Base-by-base conservation (phyloP, 2,329 filamentous ascomycete species). In the Ascochyta viciae-villosae region DNA sequence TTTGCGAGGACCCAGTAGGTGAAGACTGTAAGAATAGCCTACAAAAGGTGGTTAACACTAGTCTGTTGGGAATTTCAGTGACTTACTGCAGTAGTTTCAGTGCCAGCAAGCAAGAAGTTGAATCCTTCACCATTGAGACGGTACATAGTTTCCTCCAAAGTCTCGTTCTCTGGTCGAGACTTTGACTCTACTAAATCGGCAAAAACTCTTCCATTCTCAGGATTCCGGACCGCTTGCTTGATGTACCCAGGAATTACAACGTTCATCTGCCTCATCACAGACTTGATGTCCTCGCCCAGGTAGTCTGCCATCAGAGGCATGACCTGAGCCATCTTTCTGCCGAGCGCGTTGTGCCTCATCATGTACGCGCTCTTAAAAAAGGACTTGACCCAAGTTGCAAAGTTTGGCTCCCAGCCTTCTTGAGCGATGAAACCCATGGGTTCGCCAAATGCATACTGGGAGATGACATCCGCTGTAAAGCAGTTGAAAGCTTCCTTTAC, bases 1-100 rank as follows among this genome's bases (percentile, higher is more conserved):
- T 68, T 72, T 38, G 65, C 68, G 13, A 73, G 72, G 2, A 80
- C 58, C 66, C 71, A 67, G 59, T 72, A 75, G 6, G 70, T 62
- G 46, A 69, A 67, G 15, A 70, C 64, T 4, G 73, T 64, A 10
- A 76, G 66, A n/a, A 68, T 68, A 43, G 48, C 71, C 67, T 59
- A 57, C 12, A 37, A 12, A 15, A 22, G 3, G 39, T 27, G 9
- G 15, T 46, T 9, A 40, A 33, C 23, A 31, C 10, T 16, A 23
- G 1, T 6, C 5, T 19, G 19, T 19, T 9, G 6, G 26, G 26
- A 27, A 27, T 9, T 27, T 24, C 2, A 1, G 15, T 47, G 23
- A 58, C 61, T 60, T 58, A 68, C 66, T 33, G 64, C 66, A 58
- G 66, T 68, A 5, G 66, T 68, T 34, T 68, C 66, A 3, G 66